Evolutionary conservation across 1,139 yeast genomes (phyloP).

Genomic region (Ogataea hybrid): DNA sequence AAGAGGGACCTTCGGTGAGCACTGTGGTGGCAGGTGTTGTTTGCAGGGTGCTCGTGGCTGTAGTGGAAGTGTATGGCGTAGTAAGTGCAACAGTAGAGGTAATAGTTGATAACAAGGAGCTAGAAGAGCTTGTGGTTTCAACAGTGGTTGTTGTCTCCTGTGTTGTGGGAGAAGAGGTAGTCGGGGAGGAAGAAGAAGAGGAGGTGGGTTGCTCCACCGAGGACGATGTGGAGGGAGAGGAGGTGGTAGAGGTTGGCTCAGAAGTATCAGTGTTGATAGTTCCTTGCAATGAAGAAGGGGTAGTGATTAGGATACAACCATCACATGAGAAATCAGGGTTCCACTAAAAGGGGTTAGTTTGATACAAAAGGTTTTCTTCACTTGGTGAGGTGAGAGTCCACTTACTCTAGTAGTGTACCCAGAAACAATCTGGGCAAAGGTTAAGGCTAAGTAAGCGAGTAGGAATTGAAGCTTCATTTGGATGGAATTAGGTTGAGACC

Average conservation of each 20-base stretch:
- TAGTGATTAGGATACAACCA: slow-evolving; percentile 33
- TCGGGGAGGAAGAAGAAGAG: slow-evolving; percentile 10
- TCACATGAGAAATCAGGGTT: slow-evolving; percentile 29
- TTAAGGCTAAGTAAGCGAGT: background rate
- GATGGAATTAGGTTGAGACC: too few species aligned
- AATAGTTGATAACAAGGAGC: slow-evolving; percentile 13
- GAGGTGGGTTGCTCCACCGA: background rate
- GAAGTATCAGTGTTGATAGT: slow-evolving; percentile 25
- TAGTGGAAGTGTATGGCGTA: slow-evolving; percentile 1
- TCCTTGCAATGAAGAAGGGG: slow-evolving; percentile 28
- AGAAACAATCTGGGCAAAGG: slow-evolving; percentile 6
- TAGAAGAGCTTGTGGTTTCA: slow-evolving; percentile 4
- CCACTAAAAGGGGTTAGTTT: background rate
- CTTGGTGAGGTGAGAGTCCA: background rate
- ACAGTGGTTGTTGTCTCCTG: slow-evolving; percentile 5
- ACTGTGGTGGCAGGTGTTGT: background rate
- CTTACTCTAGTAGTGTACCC: slow-evolving; percentile 24
- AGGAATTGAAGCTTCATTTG: background rate
- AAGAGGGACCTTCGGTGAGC: background rate
- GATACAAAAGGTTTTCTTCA: too few species aligned
- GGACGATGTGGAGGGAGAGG: slow-evolving; percentile 9
- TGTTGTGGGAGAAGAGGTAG: slow-evolving; percentile 1
- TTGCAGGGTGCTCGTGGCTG: slow-evolving; percentile 7
- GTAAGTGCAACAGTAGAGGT: slow-evolving; percentile 12
- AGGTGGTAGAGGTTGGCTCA: slow-evolving; percentile 1